Evolutionary conservation across 1,284 basidiomycete species (phyloP).

Genomic region (Rhizopogon parksii): DNA sequence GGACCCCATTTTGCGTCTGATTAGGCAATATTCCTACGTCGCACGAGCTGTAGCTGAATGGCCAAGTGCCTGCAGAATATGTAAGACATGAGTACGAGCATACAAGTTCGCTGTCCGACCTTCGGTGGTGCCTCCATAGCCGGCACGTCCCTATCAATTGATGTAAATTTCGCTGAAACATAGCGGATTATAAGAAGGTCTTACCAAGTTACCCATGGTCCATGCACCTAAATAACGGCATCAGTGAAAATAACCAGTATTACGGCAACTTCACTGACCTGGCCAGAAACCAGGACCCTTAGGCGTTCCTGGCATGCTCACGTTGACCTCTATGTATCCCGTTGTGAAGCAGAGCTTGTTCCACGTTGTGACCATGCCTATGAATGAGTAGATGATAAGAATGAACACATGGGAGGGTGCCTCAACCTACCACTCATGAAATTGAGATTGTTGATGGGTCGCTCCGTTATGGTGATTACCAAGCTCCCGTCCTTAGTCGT

Average conservation of each 20-base stretch:
- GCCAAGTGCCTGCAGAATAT: conserved; percentile 44
- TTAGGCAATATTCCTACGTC: conserved; percentile 82
- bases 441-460: conserved; percentile 62
- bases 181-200: conserved; percentile 12
- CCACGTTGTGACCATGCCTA: conserved; percentile 77
- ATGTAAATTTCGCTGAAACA: conserved; percentile 11
- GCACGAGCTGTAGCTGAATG: conserved; percentile 78
- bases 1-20: conserved; percentile 58
- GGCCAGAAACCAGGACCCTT: conserved; percentile 73
- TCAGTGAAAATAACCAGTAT: conserved; percentile 9
- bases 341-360: conserved; percentile 94
- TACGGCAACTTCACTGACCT: conserved; percentile 29
- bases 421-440: conserved; percentile 63
- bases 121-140: conserved; percentile 55
- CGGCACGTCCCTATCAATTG: conserved; percentile 59
- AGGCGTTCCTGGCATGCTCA: conserved; percentile 76
- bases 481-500: conserved; percentile 69
- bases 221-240: conserved; percentile 48
- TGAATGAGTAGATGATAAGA: conserved; percentile 2
- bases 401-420: not conserved
- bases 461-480: conserved; percentile 66
- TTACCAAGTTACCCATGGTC: conserved; percentile 76
- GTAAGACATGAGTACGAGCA: not conserved
- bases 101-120: conserved; percentile 24
- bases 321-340: conserved; percentile 77